Evolutionary conservation across 2,329 filamentous ascomycete species (phyloP).

Genomic region (Ambrosiella cleistominuta): DNA sequence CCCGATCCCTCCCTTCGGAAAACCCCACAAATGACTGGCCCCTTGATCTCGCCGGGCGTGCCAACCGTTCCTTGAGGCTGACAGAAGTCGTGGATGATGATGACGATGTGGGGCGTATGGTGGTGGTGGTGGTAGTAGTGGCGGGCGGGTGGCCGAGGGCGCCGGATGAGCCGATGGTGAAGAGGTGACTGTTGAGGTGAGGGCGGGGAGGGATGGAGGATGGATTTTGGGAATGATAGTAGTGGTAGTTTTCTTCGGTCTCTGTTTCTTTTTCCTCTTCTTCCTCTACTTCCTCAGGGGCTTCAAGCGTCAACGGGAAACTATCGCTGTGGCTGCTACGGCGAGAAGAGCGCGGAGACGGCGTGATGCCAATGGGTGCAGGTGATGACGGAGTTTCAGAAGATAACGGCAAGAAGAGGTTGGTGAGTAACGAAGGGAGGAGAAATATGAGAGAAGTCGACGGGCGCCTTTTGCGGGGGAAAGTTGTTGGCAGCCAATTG

Average conservation of each 20-base stretch:
- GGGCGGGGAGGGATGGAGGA: slow-evolving; percentile 2
- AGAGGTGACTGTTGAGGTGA: slow-evolving; percentile 9
- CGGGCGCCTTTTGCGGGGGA: slow-evolving; percentile 11
- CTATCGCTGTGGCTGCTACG: no score
- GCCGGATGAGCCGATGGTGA: background rate
- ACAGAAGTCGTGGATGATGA: background rate
- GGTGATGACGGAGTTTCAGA: no score
- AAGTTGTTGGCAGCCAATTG: slow-evolving; percentile 38
- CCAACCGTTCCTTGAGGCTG: background rate
- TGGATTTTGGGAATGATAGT: slow-evolving; percentile 10
- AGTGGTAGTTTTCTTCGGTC: no score
- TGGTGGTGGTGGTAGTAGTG: background rate
- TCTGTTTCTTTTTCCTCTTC: no score
- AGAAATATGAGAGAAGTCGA: no score
- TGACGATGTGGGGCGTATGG: background rate
- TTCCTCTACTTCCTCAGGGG: no score
- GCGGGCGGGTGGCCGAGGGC: background rate
- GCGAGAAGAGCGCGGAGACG: no score
- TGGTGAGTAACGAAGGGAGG: no score
- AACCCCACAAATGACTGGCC: slow-evolving; percentile 11
- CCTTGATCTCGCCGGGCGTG: background rate
- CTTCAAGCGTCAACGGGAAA: no score
- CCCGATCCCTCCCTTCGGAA: slow-evolving; percentile 11
- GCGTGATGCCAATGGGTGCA: no score
- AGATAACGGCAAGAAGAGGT: no score